Conservation (phyloP, 1,284 basidiomycete genomes). For the Marasmius fiardii region DNA sequence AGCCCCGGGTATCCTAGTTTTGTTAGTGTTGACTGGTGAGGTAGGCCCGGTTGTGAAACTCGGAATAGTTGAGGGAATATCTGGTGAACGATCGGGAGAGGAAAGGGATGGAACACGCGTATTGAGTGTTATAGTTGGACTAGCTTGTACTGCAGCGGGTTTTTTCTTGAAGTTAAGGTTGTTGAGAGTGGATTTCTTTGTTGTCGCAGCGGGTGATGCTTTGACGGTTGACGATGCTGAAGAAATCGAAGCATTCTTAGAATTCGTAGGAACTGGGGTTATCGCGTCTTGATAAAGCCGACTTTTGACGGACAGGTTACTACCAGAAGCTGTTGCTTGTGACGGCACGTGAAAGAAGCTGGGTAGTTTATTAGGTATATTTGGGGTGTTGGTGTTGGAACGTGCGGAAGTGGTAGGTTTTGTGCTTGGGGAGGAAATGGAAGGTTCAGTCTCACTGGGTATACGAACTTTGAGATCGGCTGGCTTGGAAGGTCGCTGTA, state of each 20-base stretch:
- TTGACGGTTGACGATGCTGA: neutral
- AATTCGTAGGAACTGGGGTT: constrained; percentile 4
- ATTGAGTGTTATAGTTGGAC: constrained; percentile 1
- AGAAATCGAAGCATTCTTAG: constrained; percentile 1
- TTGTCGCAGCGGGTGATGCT: neutral
- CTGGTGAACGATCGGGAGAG: neutral
- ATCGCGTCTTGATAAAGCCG: constrained; percentile 7
- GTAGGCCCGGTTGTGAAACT: neutral
- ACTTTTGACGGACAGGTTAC: constrained; percentile 11
- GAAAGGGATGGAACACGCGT: neutral
- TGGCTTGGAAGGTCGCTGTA: too few species aligned
- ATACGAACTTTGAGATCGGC: too few species aligned
- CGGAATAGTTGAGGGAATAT: neutral
- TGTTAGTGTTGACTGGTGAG: neutral
- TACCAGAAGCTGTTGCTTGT: constrained; percentile 1
- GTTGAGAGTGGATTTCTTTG: neutral
- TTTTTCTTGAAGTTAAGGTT: constrained; percentile 10
- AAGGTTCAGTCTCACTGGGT: neutral
- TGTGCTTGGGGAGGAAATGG: neutral
- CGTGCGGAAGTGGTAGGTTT: neutral
- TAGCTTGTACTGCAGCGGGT: neutral
- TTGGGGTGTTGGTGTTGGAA: constrained; percentile 2
- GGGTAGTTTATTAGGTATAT: neutral
- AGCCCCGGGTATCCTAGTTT: neutral
- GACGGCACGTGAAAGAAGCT: neutral